Base-by-base conservation (phyloP, 129 eudicot species). In the Heracleum sosnowskyi region DNA sequence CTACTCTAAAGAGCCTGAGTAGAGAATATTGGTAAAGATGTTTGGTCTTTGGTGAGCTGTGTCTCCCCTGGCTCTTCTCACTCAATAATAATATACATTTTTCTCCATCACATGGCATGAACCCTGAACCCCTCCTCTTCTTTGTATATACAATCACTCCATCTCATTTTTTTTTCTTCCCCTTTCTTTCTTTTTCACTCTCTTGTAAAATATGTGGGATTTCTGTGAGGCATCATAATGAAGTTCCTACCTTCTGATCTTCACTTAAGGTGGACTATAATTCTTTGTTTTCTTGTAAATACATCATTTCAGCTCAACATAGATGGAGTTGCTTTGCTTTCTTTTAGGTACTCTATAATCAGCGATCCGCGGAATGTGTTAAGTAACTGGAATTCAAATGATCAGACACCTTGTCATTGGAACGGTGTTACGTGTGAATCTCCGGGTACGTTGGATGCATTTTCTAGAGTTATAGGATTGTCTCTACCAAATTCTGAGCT, bases 351-450 rank as follows among this genome's bases (percentile, higher is more conserved):
- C 86, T 84, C 87, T 34, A 83, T 96, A 44, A 17, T 82, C 1
- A 84, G 77, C 4, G 99, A 96, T 45, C 99, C 99, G 4, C 76
- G 86, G 17, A 81, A 82, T 26, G 90, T 86, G 33, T 69, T 96
- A 11, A 84, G 82, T 47, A 77, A n/a, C 79, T 96, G 99, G 99
- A 86, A 37, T 63, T 77, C 55, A 70, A 76, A 80, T 28, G 92
- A 86, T 33, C 86, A 79, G 2, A 87, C 90, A 6, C 99, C 99
- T 0, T 96, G 99, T 55, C 81, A 86, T 20, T 96, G 99, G 99
- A 71, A 79, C 22, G 99, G 99, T 3, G 88, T 96, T 79, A 49
- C 64, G 11, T 92, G 99, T 75, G 83, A 82, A 11, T 26, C 47
- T 40, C 82, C 84, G n/a, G 82, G 80, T 49, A 76, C 71, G 1